Base-by-base conservation (phyloP, 2,329 filamentous ascomycete genomes). In the Neoarthrinium moseri region DNA sequence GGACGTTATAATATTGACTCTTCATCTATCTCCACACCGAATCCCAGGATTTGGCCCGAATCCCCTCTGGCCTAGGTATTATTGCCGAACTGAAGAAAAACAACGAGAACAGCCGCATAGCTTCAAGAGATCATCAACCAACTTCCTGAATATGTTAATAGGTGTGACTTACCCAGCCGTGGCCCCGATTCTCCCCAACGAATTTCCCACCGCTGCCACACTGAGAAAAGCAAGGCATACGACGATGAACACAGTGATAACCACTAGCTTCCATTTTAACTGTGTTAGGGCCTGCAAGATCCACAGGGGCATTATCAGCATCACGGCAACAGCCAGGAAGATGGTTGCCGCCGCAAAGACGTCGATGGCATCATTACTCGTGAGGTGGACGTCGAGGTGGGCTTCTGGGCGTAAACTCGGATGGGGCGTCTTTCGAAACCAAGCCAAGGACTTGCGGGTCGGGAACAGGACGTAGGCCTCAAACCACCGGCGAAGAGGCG, bases 221-320 rank as follows among this genome's bases (percentile, higher is more conserved):
- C 26, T 29, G 8, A 29, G n/a, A 29, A 29, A 29, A 7, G 26
- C 26, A 29, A 29, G 26, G n/a, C 26, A 29, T 7, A 29, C 8
- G 26, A 29, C 8, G n/a, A 29, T n/a, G n/a, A 29, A 29, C n/a
- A 48, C 24, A 0, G 60, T 62, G 24, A 62, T 63, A 7, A 58
- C 48, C 4, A 18, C 45, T 13, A 64, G 24, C 33, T 62, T 62
- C 2, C 15, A 20, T 3, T 20, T 40, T 6, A 38, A 8, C 6
- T 24, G 26, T n/a, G 33, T 15, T 15, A 58, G 27, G 0, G 44
- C 44, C 13, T 58, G 45, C 6, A 65, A 48, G 7, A 60, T 57
- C 61, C 56, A 65, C 11, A 64, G 51, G 2, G 61, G 61, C 1
- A 56, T 51, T 17, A 64, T 49, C 6, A 64, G 48, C 58, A 65